Conservation (phyloP, 2,329 filamentous ascomycete species). For the Alternaria alternata region DNA sequence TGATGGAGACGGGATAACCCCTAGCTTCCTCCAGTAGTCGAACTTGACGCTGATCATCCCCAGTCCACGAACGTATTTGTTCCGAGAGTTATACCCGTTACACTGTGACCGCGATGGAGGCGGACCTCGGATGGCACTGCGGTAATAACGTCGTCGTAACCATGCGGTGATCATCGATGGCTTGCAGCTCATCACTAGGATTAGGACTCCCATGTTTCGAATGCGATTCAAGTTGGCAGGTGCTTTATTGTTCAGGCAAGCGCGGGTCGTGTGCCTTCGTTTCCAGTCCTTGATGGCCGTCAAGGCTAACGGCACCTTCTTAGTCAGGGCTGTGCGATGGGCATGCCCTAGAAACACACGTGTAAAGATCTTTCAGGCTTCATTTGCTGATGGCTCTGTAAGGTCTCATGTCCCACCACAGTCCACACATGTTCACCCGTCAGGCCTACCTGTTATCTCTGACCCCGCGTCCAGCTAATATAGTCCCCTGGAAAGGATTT, state of each 20-base stretch:
- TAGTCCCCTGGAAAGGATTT: conserved; percentile 9
- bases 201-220: conserved; percentile 16
- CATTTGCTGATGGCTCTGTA: background rate
- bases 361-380: background rate
- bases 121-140: conserved; percentile 8
- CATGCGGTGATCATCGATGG: conserved; percentile 17
- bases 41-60: conserved; percentile 19
- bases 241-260: conserved; percentile 9
- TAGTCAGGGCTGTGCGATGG: background rate
- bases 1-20: conserved; percentile 13
- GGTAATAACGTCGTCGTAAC: conserved; percentile 9
- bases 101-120: background rate
- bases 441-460: conserved; percentile 1
- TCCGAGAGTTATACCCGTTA: background rate
- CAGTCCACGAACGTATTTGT: conserved; percentile 12
- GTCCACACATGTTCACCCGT: conserved; percentile 7
- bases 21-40: conserved; percentile 9
- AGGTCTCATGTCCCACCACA: background rate
- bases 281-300: background rate
- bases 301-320: background rate
- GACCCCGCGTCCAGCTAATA: conserved; percentile 27
- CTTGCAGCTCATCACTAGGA: conserved; percentile 21
- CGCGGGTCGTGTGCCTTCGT: background rate
- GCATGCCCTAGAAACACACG: background rate
- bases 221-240: conserved; percentile 12